Base-by-base conservation (phyloP, 2,329 filamentous ascomycete species). In the Phialophora chinensis region DNA sequence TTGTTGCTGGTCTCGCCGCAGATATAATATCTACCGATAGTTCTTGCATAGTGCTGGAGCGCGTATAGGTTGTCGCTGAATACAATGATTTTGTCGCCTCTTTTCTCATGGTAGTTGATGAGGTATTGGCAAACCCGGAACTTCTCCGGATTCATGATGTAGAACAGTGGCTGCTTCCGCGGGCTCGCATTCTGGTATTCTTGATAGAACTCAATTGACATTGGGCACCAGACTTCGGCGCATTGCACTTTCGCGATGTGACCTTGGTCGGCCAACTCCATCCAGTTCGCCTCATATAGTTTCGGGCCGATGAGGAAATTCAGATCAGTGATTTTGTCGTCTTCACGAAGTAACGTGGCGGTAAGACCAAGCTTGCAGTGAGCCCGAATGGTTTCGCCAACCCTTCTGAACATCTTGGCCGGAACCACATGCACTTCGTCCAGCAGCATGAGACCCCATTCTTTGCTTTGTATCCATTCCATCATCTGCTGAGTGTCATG, bases 361-460 rank as follows among this genome's bases (percentile, higher is more conserved):
- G 95, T 99, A 47, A 99, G 83, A 6, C 95, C 95, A 7, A 99
- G 86, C 78, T 99, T 99, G 11, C 93, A 92, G 77, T 99, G 95
- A 1, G 93, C 92, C 74, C 96, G 96, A 79, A 99, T 96, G 2
- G 90, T 90, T 54, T 91, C 92, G 1, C 93, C 97, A 71, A 98
- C 95, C 72, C 92, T 93, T 77, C 95, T 86, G 81, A 99, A 99
- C 80, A 98, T 97, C 69, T 94, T 92, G 33, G 95, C 95, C 0
- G 95, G 95, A 11, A 98, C 95, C 65, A 99, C 95, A 82, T 99
- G 95, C 53, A 99, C 95, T 79, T 99, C 95, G 75, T 99, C 95
- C 10, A 98, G 85, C 64, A 99, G 90, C 90, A 99, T 96, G 66
- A 99, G 83, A 73, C 95, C 95, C 95, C 95, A 99, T 84, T 99